A percentile compares a stretch with the other conserved stretches of the same genome.
phyloP scores from a whole-genome alignment of 306 rosid species.

The Corylus americana region DNA sequence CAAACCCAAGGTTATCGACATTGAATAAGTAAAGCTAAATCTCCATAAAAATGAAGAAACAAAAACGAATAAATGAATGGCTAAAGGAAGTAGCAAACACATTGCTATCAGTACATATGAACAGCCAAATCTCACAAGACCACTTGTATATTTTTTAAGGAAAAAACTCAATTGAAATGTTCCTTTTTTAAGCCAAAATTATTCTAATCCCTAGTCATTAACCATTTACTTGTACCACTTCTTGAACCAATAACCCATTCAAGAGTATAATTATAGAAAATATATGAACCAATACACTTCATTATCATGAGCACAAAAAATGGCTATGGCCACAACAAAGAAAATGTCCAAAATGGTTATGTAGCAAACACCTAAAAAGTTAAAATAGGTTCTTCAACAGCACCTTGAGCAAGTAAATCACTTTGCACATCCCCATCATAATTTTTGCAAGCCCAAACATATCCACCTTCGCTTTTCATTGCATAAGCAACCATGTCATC shows the following conservation, averaged over 20 bases:
- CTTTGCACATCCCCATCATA: constrained; percentile 98
- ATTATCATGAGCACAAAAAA: neutral
- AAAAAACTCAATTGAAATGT: neutral
- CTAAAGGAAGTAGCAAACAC: neutral
- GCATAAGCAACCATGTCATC: constrained; percentile 99
- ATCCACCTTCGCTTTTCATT: constrained; percentile 95
- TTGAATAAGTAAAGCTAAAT: neutral
- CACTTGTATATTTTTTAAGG: neutral
- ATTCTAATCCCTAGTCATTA: neutral
- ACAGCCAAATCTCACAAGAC: neutral
- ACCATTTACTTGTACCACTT: neutral
- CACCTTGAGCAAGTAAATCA: constrained; percentile 99
- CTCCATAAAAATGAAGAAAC: neutral
- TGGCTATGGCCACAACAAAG: neutral
- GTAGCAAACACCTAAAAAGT: neutral
- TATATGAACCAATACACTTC: neutral
- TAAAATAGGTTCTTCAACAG: constrained; percentile 12
- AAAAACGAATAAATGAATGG: neutral
- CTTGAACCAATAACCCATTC: neutral
- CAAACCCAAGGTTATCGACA: neutral
- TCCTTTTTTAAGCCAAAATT: neutral
- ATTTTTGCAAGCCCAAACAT: constrained; percentile 99
- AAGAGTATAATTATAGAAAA: neutral
- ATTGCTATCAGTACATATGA: neutral
- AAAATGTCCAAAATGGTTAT: neutral